These are phyloP conservation scores for Coemansia sp. DNA, from an alignment of 192 early-diverging fungal genomes.

Conservation along the genomic window DNA sequence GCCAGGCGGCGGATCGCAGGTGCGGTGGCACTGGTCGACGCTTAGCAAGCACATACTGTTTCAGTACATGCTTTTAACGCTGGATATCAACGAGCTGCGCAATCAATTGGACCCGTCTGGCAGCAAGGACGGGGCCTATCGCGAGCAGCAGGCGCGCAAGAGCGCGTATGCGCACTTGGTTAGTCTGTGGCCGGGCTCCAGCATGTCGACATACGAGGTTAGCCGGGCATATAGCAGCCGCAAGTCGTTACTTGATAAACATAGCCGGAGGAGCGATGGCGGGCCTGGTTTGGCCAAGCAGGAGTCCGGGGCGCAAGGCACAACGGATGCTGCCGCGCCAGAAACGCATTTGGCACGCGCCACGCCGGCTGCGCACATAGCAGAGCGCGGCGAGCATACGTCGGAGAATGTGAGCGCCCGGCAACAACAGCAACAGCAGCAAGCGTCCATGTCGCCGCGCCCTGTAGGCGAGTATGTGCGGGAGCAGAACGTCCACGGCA, in stretches of 20 bases:
- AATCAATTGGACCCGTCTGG: slow-evolving; percentile 12
- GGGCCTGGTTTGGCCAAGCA: neutral
- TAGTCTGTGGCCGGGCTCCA: slow-evolving; percentile 42
- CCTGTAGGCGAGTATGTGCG: neutral
- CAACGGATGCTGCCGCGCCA: neutral
- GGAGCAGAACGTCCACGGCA: neutral
- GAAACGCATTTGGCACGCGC: neutral
- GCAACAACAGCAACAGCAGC: no score
- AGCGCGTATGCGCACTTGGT: slow-evolving; percentile 49
- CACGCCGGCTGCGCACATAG: neutral
- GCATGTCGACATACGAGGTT: slow-evolving; percentile 51
- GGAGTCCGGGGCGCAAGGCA: neutral
- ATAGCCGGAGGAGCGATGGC: slow-evolving; percentile 26
- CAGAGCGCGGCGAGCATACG: neutral
- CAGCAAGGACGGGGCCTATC: slow-evolving; percentile 31
- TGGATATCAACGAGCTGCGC: slow-evolving; percentile 46
- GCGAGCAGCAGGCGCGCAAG: slow-evolving; percentile 51
- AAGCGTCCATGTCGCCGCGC: neutral
- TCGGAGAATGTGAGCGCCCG: no score
- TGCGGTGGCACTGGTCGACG: slow-evolving; percentile 53
- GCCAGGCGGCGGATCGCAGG: slow-evolving; percentile 23
- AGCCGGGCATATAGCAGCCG: slow-evolving; percentile 52
- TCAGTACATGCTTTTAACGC: slow-evolving; percentile 47
- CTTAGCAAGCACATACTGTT: slow-evolving; percentile 49
- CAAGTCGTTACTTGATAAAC: slow-evolving; percentile 46